These are phyloP conservation scores for Yarrowia sp. DNA, from an alignment of 805 yeast species.

Conservation along the genomic window DNA sequence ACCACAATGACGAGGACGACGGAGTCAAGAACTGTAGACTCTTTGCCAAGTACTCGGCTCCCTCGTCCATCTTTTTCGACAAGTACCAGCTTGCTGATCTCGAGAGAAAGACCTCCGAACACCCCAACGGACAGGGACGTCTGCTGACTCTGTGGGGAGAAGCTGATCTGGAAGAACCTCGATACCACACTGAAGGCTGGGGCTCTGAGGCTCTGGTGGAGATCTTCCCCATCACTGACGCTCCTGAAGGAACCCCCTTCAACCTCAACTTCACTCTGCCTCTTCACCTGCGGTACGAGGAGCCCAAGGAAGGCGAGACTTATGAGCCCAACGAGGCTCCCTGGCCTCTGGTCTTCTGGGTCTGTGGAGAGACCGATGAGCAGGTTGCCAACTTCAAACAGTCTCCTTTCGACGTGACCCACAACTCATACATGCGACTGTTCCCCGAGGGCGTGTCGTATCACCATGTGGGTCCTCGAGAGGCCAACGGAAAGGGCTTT, in stretches of 20 bases:
- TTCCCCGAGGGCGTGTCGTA: slow-evolving; percentile 15
- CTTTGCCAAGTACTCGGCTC: slow-evolving; percentile 45
- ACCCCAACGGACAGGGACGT: slow-evolving; percentile 32
- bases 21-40: slow-evolving; percentile 41
- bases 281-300: slow-evolving; percentile 51
- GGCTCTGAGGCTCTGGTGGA: slow-evolving; percentile 49
- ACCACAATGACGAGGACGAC: neutral
- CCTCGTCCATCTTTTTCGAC: slow-evolving; percentile 51
- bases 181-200: slow-evolving; percentile 45
- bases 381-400: slow-evolving; percentile 21
- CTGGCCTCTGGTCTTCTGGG: slow-evolving; percentile 49
- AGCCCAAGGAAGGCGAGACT: slow-evolving; percentile 38
- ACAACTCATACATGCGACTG: neutral
- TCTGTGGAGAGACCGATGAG: slow-evolving; percentile 44
- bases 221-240: slow-evolving; percentile 32
- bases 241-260: neutral
- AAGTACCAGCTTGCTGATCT: slow-evolving; percentile 47
- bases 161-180: slow-evolving; percentile 56
- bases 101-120: slow-evolving; percentile 31
- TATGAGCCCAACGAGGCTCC: slow-evolving; percentile 34
- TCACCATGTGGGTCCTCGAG: slow-evolving; percentile 4
- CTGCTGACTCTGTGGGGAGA: slow-evolving; percentile 50
- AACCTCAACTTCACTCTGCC: slow-evolving; percentile 40
- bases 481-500: neutral
- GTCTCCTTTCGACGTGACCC: slow-evolving; percentile 23